A percentile compares a stretch with the other conserved stretches of the same genome.
Evolutionary conservation across 805 yeast genomes (phyloP).

Genomic region (Yamadazyma insecticola): DNA sequence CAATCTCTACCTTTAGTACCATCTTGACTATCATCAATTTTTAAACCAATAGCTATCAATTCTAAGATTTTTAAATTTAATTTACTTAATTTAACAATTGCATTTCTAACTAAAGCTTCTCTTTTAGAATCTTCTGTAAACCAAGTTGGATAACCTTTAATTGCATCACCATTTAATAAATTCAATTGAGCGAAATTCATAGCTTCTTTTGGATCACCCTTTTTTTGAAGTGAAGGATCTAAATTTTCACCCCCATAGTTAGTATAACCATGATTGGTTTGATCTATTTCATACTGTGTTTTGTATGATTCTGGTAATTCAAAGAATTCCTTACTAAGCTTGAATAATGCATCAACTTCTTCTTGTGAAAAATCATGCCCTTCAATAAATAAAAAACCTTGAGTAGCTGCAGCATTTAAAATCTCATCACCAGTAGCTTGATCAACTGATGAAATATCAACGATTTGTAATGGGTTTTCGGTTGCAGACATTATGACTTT

Average conservation of each 20-base stretch:
- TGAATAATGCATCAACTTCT: slow-evolving; percentile 50
- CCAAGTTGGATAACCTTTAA: slow-evolving; percentile 45
- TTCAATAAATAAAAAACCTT: slow-evolving; percentile 63
- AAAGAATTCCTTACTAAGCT: slow-evolving; percentile 49
- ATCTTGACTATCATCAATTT: slow-evolving; percentile 48
- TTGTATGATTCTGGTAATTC: slow-evolving; percentile 50
- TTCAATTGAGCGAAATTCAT: slow-evolving; percentile 60
- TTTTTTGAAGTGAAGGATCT: slow-evolving; percentile 28
- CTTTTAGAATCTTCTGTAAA: slow-evolving; percentile 40
- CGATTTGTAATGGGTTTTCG: slow-evolving; percentile 48
- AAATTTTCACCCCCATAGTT: slow-evolving; percentile 50
- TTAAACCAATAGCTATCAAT: slow-evolving; percentile 57
- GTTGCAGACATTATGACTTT: too few species aligned
- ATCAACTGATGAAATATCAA: slow-evolving; percentile 50
- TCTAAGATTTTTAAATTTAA: slow-evolving; percentile 48
- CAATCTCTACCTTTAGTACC: slow-evolving; percentile 42
- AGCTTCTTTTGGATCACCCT: slow-evolving; percentile 65
- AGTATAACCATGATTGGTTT: slow-evolving; percentile 59
- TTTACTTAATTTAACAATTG: slow-evolving; percentile 42
- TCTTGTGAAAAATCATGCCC: slow-evolving; percentile 59
- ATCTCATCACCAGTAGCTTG: slow-evolving; percentile 45
- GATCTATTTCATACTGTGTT: slow-evolving; percentile 44
- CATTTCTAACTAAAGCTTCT: slow-evolving; percentile 31
- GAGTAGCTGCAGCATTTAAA: slow-evolving; percentile 54
- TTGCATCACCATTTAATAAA: slow-evolving; percentile 41